Conservation (phyloP, 2,329 filamentous ascomycete genomes). For the Fusarium lateritium region DNA sequence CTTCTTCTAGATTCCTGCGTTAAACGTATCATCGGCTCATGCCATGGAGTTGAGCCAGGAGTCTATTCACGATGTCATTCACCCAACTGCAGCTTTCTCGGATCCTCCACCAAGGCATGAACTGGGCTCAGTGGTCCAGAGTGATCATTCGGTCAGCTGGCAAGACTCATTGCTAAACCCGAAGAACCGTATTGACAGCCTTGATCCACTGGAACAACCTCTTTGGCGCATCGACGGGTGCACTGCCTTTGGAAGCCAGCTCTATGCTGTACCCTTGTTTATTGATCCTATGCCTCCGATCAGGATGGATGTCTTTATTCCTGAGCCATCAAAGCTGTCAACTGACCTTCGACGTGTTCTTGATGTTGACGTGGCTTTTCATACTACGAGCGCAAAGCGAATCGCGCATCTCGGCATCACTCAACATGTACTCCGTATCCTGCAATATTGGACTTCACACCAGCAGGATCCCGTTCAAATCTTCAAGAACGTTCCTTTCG, state of each 20-base stretch:
- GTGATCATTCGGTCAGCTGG: constrained; percentile 56
- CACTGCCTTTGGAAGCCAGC: constrained; percentile 70
- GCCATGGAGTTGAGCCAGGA: constrained; percentile 68
- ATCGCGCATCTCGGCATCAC: constrained; percentile 67
- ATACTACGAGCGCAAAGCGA: constrained; percentile 66
- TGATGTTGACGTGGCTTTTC: constrained; percentile 66
- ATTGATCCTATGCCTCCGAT: constrained; percentile 62
- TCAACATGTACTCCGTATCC: constrained; percentile 67
- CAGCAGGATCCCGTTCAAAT: constrained; percentile 50
- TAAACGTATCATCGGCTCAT: constrained; percentile 16
- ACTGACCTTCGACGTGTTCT: constrained; percentile 62
- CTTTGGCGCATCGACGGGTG: constrained; percentile 73
- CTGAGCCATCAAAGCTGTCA: constrained; percentile 62
- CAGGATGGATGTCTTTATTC: constrained; percentile 71
- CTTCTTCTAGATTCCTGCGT: constrained; percentile 18
- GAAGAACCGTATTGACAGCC: constrained; percentile 72
- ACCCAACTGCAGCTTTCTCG: constrained; percentile 70
- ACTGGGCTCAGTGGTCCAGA: constrained; percentile 3
- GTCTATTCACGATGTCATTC: constrained; percentile 69
- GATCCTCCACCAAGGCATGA: constrained; percentile 15
- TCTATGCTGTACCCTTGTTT: constrained; percentile 70
- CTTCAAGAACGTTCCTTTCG: constrained; percentile 68
- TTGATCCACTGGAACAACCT: constrained; percentile 60
- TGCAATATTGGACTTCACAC: constrained; percentile 65
- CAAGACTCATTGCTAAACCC: constrained; percentile 68